Base-by-base conservation (phyloP, 331 rosid genomes). In the Erythrophleum ivorense region DNA sequence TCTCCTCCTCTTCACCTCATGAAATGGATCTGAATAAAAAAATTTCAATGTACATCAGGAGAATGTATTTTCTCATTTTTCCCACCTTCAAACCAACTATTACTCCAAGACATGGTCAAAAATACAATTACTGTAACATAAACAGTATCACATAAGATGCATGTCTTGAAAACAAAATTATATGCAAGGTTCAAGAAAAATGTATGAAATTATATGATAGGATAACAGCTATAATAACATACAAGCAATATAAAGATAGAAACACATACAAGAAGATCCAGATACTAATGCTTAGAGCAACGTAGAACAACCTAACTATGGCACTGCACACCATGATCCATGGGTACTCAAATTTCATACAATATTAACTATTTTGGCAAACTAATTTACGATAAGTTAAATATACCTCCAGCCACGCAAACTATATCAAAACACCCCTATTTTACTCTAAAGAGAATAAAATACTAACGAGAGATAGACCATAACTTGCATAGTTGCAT, bases 1-100 rank as follows among this genome's bases (percentile, higher is more conserved):
- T 80, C 90, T 92, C 89, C 91, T 94, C 82, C 98, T 94, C 94
- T 84, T 94, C 88, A 96, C 99, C 86, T 88, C 95, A 85, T 88
- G 98, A 80, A 96, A 96, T 62, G 98, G 90, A 84, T 94, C 99
- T 96, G 88, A 59, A 65, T 46, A 78, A 85, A 41, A 75, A 74
- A 75, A 71, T 48, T 52, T 79, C 65, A 65, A 69, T n/a, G 54
- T 29, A 75, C 9, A 78, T 84, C 71, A 87, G 75, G 50, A 78
- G 14, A 64, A 68, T 15, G 49, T 29, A 58, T 40, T 5, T 31
- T 67, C 33, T 34, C 79, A 36, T 13, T 9, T 21, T 18, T 57
- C 3, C 5, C 46, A 33, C 29, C 31, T 71, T 75, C 86, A 84
- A 74, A 53, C n/a, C 66, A 60, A 52, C 46, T 52, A 45, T 49